phyloP scores from a whole-genome alignment of 2,329 filamentous ascomycete species.

The Xylogone sp. region DNA sequence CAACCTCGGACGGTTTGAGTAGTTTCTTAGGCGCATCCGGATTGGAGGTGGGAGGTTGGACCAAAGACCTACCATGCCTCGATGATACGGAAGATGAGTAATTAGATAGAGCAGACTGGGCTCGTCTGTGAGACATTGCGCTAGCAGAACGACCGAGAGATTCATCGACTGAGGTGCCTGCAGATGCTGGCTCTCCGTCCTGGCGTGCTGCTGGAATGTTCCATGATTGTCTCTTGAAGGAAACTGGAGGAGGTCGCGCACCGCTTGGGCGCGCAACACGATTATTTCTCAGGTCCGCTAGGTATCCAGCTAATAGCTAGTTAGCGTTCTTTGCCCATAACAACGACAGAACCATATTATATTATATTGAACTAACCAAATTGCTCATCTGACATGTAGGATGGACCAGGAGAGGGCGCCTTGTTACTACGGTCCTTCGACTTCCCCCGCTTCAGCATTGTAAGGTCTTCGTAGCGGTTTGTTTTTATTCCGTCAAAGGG shows the following conservation, averaged over 20 bases:
- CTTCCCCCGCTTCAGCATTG: slow-evolving; percentile 25
- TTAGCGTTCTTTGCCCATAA: slow-evolving; percentile 10
- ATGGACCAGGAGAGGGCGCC: slow-evolving; percentile 56
- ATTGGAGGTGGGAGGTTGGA: slow-evolving; percentile 15
- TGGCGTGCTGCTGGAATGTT: slow-evolving; percentile 26
- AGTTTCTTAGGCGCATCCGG: slow-evolving; percentile 24
- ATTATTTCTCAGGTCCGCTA: slow-evolving; percentile 66
- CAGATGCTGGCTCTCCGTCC: slow-evolving; percentile 6
- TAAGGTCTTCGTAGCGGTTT: background rate
- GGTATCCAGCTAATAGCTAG: slow-evolving; percentile 57
- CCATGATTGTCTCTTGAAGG: slow-evolving; percentile 23
- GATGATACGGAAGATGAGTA: slow-evolving; percentile 25
- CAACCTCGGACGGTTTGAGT: slow-evolving; percentile 55
- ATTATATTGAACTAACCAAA: slow-evolving; percentile 47
- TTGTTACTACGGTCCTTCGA: slow-evolving; percentile 40
- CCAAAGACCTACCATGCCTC: slow-evolving; percentile 23
- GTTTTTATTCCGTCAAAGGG: background rate
- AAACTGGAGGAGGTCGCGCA: slow-evolving; percentile 58
- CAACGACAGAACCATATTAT: background rate
- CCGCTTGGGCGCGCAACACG: slow-evolving; percentile 66
- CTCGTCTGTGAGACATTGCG: slow-evolving; percentile 13
- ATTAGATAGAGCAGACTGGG: slow-evolving; percentile 23
- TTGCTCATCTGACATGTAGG: slow-evolving; percentile 64
- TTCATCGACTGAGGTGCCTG: slow-evolving; percentile 12
- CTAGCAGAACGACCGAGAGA: slow-evolving; percentile 19